Conservation (phyloP, 306 rosid genomes). For the Hippophae gyantsensis region DNA sequence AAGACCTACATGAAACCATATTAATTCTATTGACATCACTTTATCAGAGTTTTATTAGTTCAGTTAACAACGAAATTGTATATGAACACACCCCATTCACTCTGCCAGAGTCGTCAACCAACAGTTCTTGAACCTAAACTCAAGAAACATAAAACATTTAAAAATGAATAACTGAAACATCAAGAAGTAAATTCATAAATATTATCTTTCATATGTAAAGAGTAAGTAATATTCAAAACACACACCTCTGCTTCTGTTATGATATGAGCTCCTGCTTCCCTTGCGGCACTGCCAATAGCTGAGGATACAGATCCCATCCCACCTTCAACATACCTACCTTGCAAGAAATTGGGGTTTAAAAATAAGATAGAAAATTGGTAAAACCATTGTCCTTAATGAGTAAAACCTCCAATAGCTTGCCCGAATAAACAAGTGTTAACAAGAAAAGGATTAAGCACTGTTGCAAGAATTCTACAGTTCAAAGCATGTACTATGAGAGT, state of each 20-base stretch:
- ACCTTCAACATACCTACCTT: constrained; percentile 92
- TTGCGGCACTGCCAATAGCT: constrained; percentile 73
- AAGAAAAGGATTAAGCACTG: not conserved
- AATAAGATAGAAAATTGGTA: not conserved
- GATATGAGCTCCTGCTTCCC: constrained; percentile 69
- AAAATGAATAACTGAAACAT: not conserved
- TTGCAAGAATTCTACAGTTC: too few species aligned
- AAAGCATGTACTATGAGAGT: too few species aligned
- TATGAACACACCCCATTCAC: constrained; percentile 72
- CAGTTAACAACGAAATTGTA: constrained; percentile 28
- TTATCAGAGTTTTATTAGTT: constrained; percentile 15
- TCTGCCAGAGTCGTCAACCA: constrained; percentile 55
- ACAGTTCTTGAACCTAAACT: constrained; percentile 55
- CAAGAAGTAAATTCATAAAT: not conserved
- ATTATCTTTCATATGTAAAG: not conserved
- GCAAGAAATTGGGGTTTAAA: constrained; percentile 9
- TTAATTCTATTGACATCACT: constrained; percentile 18
- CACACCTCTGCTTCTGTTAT: constrained; percentile 70
- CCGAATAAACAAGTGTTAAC: not conserved
- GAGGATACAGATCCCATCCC: constrained; percentile 96
- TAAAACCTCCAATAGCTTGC: not conserved
- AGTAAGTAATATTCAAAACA: constrained; percentile 17
- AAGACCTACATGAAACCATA: constrained; percentile 42
- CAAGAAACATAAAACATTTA: constrained; percentile 3
- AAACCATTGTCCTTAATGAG: not conserved